Conservation (phyloP, 208 protist species). For the Crithidia thermophila region DNA sequence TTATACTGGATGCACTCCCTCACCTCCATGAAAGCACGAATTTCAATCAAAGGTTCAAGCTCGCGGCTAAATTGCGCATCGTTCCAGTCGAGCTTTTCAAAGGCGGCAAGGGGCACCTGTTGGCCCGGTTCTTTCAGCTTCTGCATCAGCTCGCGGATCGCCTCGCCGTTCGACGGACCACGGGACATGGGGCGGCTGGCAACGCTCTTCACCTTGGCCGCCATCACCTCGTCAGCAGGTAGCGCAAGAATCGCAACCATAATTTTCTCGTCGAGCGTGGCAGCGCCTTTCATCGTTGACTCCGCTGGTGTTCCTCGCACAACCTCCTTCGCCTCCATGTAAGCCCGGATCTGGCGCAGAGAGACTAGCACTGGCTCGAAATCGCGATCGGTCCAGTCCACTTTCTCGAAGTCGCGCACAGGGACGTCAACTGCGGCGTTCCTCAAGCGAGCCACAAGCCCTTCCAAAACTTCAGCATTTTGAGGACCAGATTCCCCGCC, state of each 20-base stretch:
- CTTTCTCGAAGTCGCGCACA: conserved; percentile 37
- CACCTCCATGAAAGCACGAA: conserved; percentile 43
- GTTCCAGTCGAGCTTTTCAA: conserved; percentile 45
- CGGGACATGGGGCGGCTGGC: conserved; percentile 4
- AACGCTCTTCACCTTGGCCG: conserved; percentile 21
- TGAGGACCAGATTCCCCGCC: conserved; percentile 14
- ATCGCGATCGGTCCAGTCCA: conserved; percentile 60
- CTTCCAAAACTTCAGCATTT: conserved; percentile 41
- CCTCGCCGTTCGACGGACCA: not conserved
- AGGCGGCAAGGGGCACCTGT: conserved; percentile 30
- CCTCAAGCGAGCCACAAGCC: conserved; percentile 36
- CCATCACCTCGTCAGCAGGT: conserved; percentile 39
- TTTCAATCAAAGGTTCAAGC: conserved; percentile 36
- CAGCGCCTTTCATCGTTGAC: not conserved
- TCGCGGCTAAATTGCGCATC: conserved; percentile 54
- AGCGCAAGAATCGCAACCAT: conserved; percentile 46
- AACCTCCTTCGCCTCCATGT: conserved; percentile 63
- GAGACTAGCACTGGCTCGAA: conserved; percentile 45
- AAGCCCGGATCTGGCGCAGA: conserved; percentile 45
- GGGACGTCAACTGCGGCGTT: conserved; percentile 36
- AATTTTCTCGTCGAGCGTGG: conserved; percentile 31
- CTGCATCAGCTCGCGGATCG: conserved; percentile 21
- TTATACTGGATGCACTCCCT: conserved; percentile 35
- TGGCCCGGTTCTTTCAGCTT: conserved; percentile 19
- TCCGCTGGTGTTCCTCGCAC: conserved; percentile 15